Conservation (phyloP, 495 filamentous ascomycete species). For the Cryomyces antarcticus region DNA sequence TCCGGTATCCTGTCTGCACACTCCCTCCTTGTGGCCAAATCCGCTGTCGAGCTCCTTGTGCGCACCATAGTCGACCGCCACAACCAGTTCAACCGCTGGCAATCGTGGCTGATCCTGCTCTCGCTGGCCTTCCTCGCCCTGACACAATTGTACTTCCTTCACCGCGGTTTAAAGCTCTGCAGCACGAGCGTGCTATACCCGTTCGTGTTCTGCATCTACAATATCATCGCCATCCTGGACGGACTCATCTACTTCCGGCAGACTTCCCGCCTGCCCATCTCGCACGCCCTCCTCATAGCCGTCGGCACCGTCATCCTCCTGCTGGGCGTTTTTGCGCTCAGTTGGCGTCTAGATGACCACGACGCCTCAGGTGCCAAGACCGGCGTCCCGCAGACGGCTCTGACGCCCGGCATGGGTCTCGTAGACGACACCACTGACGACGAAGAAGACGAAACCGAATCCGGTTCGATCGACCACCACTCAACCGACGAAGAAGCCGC, state of each 20-base stretch:
- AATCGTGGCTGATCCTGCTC: slow-evolving; percentile 85
- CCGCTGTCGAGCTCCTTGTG: slow-evolving; percentile 89
- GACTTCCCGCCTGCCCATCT: slow-evolving; percentile 48
- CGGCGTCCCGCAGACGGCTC: slow-evolving; percentile 32
- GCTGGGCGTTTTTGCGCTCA: slow-evolving; percentile 72
- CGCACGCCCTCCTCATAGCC: slow-evolving; percentile 68
- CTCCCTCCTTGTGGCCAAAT: slow-evolving; percentile 82
- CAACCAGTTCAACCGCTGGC: slow-evolving; percentile 95
- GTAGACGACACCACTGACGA: slow-evolving; percentile 24
- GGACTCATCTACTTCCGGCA: slow-evolving; percentile 94
- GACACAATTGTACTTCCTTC: slow-evolving; percentile 84
- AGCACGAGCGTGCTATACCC: slow-evolving; percentile 95
- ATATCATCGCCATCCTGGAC: slow-evolving; percentile 95
- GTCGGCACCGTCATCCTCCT: slow-evolving; percentile 76
- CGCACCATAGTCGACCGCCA: slow-evolving; percentile 67
- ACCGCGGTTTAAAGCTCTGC: slow-evolving; percentile 79
- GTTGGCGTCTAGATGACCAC: slow-evolving; percentile 68
- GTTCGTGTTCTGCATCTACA: slow-evolving; percentile 97
- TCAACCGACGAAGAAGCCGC: slow-evolving; percentile 1
- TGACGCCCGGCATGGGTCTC: slow-evolving; percentile 50
- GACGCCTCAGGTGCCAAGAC: slow-evolving; percentile 1
- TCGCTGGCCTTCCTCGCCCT: slow-evolving; percentile 67
- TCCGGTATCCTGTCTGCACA: slow-evolving; percentile 88
- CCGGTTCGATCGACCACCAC: not conserved
- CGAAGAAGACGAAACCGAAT: slow-evolving; percentile 27